Percentiles rank a stretch among this genome's conserved stretches.
Conservation (phyloP, 2,329 filamentous ascomycete genomes). For the Stylonectria norvegica region DNA sequence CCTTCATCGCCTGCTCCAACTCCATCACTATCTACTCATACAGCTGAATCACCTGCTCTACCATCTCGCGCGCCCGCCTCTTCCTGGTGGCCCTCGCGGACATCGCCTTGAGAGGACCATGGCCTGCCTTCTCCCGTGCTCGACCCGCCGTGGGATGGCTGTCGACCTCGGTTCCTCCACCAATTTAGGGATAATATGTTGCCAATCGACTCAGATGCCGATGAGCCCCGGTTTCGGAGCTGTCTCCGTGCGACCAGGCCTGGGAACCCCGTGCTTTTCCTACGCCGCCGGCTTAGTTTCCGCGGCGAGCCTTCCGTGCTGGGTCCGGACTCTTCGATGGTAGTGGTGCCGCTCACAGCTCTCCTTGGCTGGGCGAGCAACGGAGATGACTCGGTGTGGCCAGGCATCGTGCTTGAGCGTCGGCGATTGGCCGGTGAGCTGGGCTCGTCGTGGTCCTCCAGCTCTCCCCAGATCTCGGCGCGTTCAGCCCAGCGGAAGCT, state of each 20-base stretch:
- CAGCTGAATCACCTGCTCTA: slow-evolving; percentile 28
- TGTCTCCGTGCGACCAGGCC: slow-evolving; percentile 54
- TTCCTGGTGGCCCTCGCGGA: slow-evolving; percentile 9
- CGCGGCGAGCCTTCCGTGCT: slow-evolving; percentile 31
- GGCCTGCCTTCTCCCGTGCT: slow-evolving; percentile 15
- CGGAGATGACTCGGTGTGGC: slow-evolving; percentile 38
- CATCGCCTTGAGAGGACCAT: slow-evolving; percentile 18
- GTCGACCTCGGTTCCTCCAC: slow-evolving; percentile 40
- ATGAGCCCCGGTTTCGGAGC: slow-evolving; percentile 37
- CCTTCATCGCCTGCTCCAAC: slow-evolving; percentile 15
- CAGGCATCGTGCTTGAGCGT: slow-evolving; percentile 50
- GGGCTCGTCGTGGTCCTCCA: slow-evolving; percentile 66
- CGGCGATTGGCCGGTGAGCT: slow-evolving; percentile 39
- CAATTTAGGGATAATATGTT: slow-evolving; percentile 55
- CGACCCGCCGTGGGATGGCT: slow-evolving; percentile 20
- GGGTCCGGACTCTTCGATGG: slow-evolving; percentile 27
- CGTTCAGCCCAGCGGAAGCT: slow-evolving; percentile 61
- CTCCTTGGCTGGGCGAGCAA: slow-evolving; percentile 36
- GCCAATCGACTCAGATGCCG: slow-evolving; percentile 48
- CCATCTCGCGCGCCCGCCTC: slow-evolving; percentile 8
- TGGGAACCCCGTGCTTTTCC: slow-evolving; percentile 60
- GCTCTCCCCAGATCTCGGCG: slow-evolving; percentile 82
- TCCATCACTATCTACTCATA: slow-evolving; percentile 28
- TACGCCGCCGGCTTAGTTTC: slow-evolving; percentile 41
- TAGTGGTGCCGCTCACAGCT: slow-evolving; percentile 28